A percentile compares a stretch with the other conserved stretches of the same genome.
These are phyloP conservation scores for Irineochytrium annulatum DNA, from an alignment of 192 early-diverging fungal genomes.

Conservation along the genomic window DNA sequence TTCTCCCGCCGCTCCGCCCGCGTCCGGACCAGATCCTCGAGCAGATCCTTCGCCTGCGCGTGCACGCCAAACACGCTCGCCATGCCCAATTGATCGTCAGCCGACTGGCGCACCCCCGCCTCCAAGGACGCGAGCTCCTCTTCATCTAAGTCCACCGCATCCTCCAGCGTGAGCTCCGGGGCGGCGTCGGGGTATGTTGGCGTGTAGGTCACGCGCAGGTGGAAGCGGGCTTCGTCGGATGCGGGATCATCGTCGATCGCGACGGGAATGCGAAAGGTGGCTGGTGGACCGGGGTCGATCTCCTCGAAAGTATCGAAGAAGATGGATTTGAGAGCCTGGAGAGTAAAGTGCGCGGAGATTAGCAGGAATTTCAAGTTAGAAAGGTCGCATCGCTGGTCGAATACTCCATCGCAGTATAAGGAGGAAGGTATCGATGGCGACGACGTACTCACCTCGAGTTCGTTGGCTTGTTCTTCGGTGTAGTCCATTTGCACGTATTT, in stretches of 20 bases:
- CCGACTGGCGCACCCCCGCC: conserved; percentile 10
- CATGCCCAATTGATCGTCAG: conserved; percentile 80
- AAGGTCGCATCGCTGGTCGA: too few relatives aligned
- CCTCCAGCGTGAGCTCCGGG: conserved; percentile 25
- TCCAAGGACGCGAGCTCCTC: conserved; percentile 15
- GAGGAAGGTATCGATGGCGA: too few relatives aligned
- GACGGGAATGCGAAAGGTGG: conserved; percentile 22
- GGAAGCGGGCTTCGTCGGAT: conserved; percentile 37
- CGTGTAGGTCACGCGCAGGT: conserved; percentile 50
- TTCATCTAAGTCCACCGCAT: conserved; percentile 7
- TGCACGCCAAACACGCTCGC: conserved; percentile 88
- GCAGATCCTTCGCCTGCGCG: conserved; percentile 66
- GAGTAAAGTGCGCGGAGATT: too few relatives aligned
- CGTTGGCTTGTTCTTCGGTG: conserved; percentile 37
- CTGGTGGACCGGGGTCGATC: conserved; percentile 27
- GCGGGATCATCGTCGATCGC: conserved; percentile 13
- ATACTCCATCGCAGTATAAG: too few relatives aligned
- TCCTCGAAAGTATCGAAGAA: conserved; percentile 44
- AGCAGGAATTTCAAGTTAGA: too few relatives aligned
- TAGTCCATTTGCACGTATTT: too few relatives aligned
- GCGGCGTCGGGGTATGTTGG: conserved; percentile 33
- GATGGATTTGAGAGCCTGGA: conserved; percentile 43
- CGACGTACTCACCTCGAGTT: too few relatives aligned
- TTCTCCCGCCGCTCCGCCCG: conserved; percentile 36
- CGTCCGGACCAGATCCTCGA: conserved; percentile 57